Base-by-base conservation (phyloP, 2,329 filamentous ascomycete species). In the Cytospora mali region DNA sequence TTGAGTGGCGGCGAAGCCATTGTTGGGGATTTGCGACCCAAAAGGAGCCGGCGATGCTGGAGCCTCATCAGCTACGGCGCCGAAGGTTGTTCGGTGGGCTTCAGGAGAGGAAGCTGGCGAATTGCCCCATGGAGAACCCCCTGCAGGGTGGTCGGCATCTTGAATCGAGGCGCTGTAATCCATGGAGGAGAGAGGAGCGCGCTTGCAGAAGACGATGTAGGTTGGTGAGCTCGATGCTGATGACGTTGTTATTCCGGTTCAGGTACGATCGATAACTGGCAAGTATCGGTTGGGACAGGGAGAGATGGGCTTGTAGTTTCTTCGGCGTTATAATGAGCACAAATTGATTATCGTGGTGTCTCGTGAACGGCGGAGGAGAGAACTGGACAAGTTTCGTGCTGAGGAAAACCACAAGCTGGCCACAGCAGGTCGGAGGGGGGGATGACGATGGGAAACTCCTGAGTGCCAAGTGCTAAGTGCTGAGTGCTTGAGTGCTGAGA, bases 131-230 rank as follows among this genome's bases (percentile, higher is more conserved):
- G 84, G 84, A 33, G 83, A 85, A 64, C 76, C 78, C 62, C 78
- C 82, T 52, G 75, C 76, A 21, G 81, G 77, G 67, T 85, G 79
- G 52, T 86, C 84, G 57, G 76, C 75, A 68, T 86, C 84, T 71
- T 80, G 71, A 68, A 85, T 82, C 16, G 83, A 80, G 66, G 82
- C 74, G 73, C 80, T 82, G 73, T 86, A 87, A 75, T 87, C 84
- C 84, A 87, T 87, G 67, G 71, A 23, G 21, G 21, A 49, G 23
- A 14, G 42, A 29, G 33, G 27, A 33, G 33, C 42, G 46, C 29
- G 31, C 25, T 28, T 16, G 35, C 23, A 25, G 16, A 55, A 39
- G 56, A 28, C 23, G 13, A 27, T 21, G 55, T 56, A 33, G 27
- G 27, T 18, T 50, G 33, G 10, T 49, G 55, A 21, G 48, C 29